Evolutionary conservation across 2,329 filamentous ascomycete species (phyloP).

Genomic region (Cucurbitaria berberidis): DNA sequence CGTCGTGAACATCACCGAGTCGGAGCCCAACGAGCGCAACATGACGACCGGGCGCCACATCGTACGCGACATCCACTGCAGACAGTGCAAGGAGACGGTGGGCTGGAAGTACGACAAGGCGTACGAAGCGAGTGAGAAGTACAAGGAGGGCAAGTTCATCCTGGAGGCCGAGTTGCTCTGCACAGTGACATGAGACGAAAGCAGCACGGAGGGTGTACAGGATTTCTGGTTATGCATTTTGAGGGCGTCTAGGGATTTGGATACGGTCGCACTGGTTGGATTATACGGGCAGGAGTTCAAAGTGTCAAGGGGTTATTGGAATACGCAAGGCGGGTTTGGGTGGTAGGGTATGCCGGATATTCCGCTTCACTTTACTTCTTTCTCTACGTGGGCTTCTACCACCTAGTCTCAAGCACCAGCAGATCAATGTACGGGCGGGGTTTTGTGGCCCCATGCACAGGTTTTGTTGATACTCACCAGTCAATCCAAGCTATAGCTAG

Average conservation of each 20-base stretch:
- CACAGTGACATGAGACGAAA: constrained; percentile 63
- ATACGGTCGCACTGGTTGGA: constrained; percentile 6
- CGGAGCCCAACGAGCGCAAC: constrained; percentile 88
- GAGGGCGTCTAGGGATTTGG: constrained; percentile 26
- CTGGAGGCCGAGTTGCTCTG: constrained; percentile 90
- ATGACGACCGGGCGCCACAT: constrained; percentile 98
- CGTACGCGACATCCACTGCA: constrained; percentile 90
- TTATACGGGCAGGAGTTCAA: constrained; percentile 6
- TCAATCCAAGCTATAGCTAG: not conserved
- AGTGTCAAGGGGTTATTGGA: constrained; percentile 5
- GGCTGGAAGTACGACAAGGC: constrained; percentile 99
- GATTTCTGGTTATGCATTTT: constrained; percentile 28
- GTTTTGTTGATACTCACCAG: no score
- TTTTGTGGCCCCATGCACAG: no score
- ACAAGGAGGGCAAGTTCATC: constrained; percentile 99
- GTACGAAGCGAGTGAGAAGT: constrained; percentile 89
- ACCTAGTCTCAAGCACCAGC: no score
- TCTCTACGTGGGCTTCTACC: not conserved
- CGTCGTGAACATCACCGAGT: constrained; percentile 87
- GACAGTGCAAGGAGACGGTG: constrained; percentile 89
- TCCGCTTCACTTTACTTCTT: not conserved
- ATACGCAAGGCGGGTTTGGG: constrained; percentile 1
- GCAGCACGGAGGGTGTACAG: not conserved
- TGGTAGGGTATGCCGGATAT: constrained; percentile 11
- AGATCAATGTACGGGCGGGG: not conserved